Evolutionary conservation across 202 grass and related monocot genomes (phyloP).

Genomic region (Musa balbisiana): DNA sequence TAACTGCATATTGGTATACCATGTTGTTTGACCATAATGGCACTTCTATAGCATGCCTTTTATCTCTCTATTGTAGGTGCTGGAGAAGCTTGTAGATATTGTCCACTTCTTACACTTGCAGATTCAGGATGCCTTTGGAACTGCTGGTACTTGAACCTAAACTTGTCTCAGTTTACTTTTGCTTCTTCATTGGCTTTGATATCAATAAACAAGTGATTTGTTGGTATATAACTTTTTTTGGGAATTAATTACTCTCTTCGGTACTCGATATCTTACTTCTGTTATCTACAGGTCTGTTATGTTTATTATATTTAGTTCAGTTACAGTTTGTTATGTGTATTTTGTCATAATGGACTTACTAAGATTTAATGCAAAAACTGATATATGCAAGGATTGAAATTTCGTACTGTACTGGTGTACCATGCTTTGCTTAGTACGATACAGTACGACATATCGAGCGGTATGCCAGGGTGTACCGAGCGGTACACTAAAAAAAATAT

Average conservation of each 20-base stretch:
- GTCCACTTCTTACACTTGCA: conserved; percentile 87
- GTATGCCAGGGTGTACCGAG: too few relatives aligned
- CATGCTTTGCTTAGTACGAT: too few relatives aligned
- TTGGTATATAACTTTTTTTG: neutral
- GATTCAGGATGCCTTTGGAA: conserved; percentile 53
- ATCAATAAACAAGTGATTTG: conserved; percentile 2
- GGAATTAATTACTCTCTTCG: neutral
- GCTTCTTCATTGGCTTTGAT: neutral
- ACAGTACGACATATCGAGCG: too few relatives aligned
- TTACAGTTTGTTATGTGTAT: too few relatives aligned
- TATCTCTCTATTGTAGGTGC: conserved; percentile 36
- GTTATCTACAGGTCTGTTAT: too few relatives aligned
- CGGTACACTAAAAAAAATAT: too few relatives aligned
- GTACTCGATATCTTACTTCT: too few relatives aligned
- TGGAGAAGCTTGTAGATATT: conserved; percentile 85
- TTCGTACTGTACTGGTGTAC: too few relatives aligned
- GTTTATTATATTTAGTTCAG: too few relatives aligned
- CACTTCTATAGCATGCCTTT: neutral
- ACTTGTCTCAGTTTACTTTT: neutral
- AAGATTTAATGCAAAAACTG: too few relatives aligned
- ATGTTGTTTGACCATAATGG: neutral
- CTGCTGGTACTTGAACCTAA: conserved; percentile 44
- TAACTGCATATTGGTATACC: neutral
- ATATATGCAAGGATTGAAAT: too few relatives aligned
- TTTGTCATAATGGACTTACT: too few relatives aligned